These are phyloP conservation scores for Nemophila menziesii DNA, from an alignment of 257 asterid species.

Conservation along the genomic window DNA sequence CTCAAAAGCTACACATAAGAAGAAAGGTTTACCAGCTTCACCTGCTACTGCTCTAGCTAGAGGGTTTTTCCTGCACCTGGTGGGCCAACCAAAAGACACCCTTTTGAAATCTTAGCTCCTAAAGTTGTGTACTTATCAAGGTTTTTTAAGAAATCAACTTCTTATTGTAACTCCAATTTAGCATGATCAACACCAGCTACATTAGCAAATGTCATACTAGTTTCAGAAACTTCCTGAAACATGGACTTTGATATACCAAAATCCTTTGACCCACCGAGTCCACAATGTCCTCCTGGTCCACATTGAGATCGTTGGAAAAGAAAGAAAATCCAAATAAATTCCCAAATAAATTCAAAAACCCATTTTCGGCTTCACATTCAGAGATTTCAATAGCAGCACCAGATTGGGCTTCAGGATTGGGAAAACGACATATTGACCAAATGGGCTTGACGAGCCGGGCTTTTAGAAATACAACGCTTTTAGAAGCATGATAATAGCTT, in stretches of 20 bases:
- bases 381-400: conserved; percentile 93
- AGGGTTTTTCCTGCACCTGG: conserved; percentile 97
- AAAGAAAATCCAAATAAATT: conserved; percentile 74
- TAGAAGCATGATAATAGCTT: no score
- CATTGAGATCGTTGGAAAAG: conserved; percentile 84
- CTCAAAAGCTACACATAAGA: conserved; percentile 96
- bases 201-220: conserved; percentile 81
- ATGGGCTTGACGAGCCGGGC: conserved; percentile 27
- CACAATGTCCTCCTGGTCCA: conserved; percentile 96
- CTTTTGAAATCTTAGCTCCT: conserved; percentile 94
- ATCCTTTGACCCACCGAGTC: conserved; percentile 97
- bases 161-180: conserved; percentile 83
- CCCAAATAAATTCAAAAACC: conserved; percentile 66
- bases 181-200: conserved; percentile 99
- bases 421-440: conserved; percentile 48
- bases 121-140: conserved; percentile 94
- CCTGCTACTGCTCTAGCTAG: conserved; percentile 94
- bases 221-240: conserved; percentile 96
- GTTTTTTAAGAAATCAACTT: conserved; percentile 88
- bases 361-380: conserved; percentile 83
- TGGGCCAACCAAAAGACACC: conserved; percentile 91
- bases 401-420: conserved; percentile 76
- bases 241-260: conserved; percentile 90
- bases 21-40: conserved; percentile 93
- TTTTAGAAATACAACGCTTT: no score